Conservation (phyloP, 2,329 filamentous ascomycete species). For the Rhytidhysteron rufulum region DNA sequence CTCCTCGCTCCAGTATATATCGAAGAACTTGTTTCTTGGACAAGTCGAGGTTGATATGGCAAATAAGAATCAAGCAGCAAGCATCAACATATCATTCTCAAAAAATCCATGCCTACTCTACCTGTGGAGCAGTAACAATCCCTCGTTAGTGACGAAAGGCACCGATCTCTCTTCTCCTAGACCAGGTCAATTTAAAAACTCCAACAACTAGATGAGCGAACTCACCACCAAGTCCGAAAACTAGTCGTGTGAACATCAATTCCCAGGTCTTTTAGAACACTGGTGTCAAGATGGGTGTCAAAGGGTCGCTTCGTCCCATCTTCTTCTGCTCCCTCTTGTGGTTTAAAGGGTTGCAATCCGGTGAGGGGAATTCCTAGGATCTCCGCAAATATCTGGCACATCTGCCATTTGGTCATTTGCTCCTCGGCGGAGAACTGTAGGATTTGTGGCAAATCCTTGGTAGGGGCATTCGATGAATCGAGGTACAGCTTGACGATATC, state of each 20-base stretch:
- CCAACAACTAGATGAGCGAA: neutral
- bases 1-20: too few relatives aligned
- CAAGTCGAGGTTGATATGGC: too few relatives aligned
- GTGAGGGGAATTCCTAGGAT: slow-evolving; percentile 72
- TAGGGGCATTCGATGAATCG: slow-evolving; percentile 27
- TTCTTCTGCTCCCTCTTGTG: slow-evolving; percentile 67
- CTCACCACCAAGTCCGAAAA: slow-evolving; percentile 75
- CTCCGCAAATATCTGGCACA: slow-evolving; percentile 72
- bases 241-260: slow-evolving; percentile 71
- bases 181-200: neutral
- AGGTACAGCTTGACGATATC: slow-evolving; percentile 69
- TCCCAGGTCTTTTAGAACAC: slow-evolving; percentile 65
- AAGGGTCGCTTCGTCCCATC: slow-evolving; percentile 75
- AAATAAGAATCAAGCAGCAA: too few relatives aligned
- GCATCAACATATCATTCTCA: too few relatives aligned
- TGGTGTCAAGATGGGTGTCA: slow-evolving; percentile 82
- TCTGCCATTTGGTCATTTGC: slow-evolving; percentile 83
- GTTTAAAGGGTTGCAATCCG: slow-evolving; percentile 53
- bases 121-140: too few relatives aligned
- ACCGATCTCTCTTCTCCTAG: neutral
- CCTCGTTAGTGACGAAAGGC: slow-evolving; percentile 1
- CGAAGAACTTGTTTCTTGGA: too few relatives aligned
- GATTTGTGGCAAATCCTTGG: slow-evolving; percentile 59
- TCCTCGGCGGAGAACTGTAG: slow-evolving; percentile 88
- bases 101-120: too few relatives aligned